Base-by-base conservation (phyloP, 768 basidiomycete species). In the Mycena alexandri region DNA sequence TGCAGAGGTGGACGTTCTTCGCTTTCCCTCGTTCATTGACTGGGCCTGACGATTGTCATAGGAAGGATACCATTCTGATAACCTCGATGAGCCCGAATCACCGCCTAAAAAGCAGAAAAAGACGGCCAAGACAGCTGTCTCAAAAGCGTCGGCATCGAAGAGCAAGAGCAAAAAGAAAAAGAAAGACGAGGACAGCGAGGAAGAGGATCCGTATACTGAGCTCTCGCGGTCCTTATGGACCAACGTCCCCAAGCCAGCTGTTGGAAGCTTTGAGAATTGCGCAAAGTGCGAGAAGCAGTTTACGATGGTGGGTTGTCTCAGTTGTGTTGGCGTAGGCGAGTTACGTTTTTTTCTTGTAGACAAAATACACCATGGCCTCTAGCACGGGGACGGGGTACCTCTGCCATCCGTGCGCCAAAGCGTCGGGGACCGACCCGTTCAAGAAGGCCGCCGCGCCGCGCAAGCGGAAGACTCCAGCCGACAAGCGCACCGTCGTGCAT, bases 321-420 rank as follows among this genome's bases (percentile, higher is more conserved):
- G 41, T 13, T 16, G 44, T 14, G 43, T 41, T 29, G 14, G 60
- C n/a, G 54, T 52, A 33, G 12, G 6, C 53, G 11, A 42, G 48
- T 13, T 11, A 7, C 14, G 17, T 17, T 46, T 19, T 7, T 12
- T 38, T 50, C 41, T 8, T 38, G 3, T 69, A 96, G 95, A 96
- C 93, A 2, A 91, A 88, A 73, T 98, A 97, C 74, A 98, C 96
- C 0, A 80, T 93, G 70, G 87, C 93, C 8, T 88, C 89, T 9
- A 85, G 86, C 48, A 85, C 88, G 0, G 88, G 88, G 0, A 87
- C 89, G 0, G 95, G 94, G 1, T 95, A 86, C 70, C 85, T 99
- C 22, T 99, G 97, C 75, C 90, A 95, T 72, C 79, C 82, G 11
- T 99, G 97, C 77, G 89, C 91, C 2, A 94, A 93, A 73, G 84